Evolutionary conservation across 495 filamentous ascomycete species (phyloP), one percentile per base, ranked within the genome.

Genomic region (Staphylotrichum longicolle): DNA sequence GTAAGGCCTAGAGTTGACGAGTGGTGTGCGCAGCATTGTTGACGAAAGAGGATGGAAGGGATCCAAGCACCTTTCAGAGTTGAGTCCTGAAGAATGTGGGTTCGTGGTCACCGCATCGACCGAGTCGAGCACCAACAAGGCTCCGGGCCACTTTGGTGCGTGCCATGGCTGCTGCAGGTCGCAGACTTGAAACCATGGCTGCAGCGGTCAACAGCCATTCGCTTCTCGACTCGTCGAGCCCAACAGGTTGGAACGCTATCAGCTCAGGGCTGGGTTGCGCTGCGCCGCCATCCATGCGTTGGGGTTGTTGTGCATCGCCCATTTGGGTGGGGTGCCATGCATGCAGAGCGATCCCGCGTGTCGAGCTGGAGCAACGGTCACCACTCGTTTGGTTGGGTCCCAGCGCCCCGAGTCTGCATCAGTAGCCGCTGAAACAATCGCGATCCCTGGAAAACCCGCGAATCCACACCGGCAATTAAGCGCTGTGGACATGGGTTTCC

Each of bases 351-450:
- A 15, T 30, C 46, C 40, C 44, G 2, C 40, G 57, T 59, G 20
- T 51, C 57, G 46, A 7, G 35, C 15, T 45, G 47, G 57, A 33
- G 57, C 57, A 12, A 52, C 35, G 57, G 11, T 10, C 6, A 40
- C 58, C 35, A 61, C 7, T 61, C 32, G 50, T 61, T 61, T 54
- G n/a, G 27, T 39, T 48, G n/a, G 12, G 32, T 7, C 46, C n/a
- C 1, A 7, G 3, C 7, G 15, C 32, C 37, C 47, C 37, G 12
- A 35, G 32, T 11, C 7, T 48, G 50, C 58, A 52, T 37, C 58
- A 54, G 32, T 40, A 61, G 58, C 40, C 58, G 58, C 58, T 61
- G 50, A 54, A 61, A 54, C 50, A 46, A 50, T 33, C 40, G 49
- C 50, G 32, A 45, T 3, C 20, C 46, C 20, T n/a, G 57, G 35